Base-by-base conservation (phyloP, 2,329 filamentous ascomycete genomes). In the Botrytis fabae region DNA sequence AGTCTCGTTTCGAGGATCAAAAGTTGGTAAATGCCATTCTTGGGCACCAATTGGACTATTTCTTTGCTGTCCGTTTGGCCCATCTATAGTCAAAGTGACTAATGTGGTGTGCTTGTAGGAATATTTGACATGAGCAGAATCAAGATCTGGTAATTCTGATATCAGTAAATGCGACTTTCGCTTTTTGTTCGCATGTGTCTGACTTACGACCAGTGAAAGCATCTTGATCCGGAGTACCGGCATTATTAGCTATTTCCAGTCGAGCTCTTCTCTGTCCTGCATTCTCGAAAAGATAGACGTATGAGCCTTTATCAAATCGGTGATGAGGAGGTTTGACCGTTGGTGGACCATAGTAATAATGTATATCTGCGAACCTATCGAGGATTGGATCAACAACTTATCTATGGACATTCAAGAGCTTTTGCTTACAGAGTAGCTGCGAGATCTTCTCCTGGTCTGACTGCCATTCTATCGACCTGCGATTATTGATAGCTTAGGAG, bases 211-310 rank as follows among this genome's bases (percentile, higher is more conserved):
- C 93, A 77, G 90, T 88, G 80, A 95, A 93, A 18, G 92, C 92
- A 84, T 95, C 92, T 80, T 95, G 92, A n/a, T 92, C 87, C 1
- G 92, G 88, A 4, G 89, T 91, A 70, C 92, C 92, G 14, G 91
- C 88, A 77, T 91, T 85, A 79, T 95, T 95, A 61, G 92, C 92
- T 75, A 95, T 85, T 82, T 95, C 93, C 76, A 95, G 84, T 77
- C 92, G 90, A 75, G 91, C 91, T 74, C 89, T 86, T 75, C 89
- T 86, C 77, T 91, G 88, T 74, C 85, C 85, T 20, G 91, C 87
- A 80, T 93, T 92, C 81, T 94, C 91, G 81, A 93, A 94, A 9
- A 95, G 84, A 80, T 95, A 95, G 73, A 95, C 87, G 81, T 95
- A 95, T 12, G 92, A 94, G 64, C 90, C 88, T 81, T 92, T 92